Evolutionary conservation across 2,329 filamentous ascomycete genomes (phyloP).

Genomic region (Pleomassaria siparia): DNA sequence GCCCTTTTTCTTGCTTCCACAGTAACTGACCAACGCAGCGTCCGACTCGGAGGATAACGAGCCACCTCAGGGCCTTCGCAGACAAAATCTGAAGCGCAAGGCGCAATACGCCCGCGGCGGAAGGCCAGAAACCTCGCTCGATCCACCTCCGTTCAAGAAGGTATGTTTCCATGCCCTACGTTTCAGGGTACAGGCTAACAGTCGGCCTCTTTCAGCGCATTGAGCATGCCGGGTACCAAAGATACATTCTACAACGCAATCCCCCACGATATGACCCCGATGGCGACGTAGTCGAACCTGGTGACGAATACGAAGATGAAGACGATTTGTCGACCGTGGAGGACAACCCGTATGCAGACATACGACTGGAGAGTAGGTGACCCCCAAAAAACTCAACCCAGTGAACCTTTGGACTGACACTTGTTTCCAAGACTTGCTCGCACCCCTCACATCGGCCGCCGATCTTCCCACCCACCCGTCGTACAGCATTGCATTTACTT

Average conservation of each 20-base stretch:
- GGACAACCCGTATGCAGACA: slow-evolving; percentile 72
- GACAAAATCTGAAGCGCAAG: slow-evolving; percentile 76
- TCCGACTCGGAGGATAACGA: slow-evolving; percentile 77
- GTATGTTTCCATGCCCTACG: slow-evolving; percentile 46
- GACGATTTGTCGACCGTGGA: slow-evolving; percentile 62
- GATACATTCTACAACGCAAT: slow-evolving; percentile 74
- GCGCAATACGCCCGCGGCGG: slow-evolving; percentile 71
- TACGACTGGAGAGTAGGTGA: slow-evolving; percentile 68
- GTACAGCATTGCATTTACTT: slow-evolving; percentile 72
- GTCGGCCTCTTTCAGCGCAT: slow-evolving; percentile 56
- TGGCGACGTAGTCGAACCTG: slow-evolving; percentile 73
- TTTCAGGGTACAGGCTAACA: slow-evolving; percentile 15
- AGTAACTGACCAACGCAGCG: slow-evolving; percentile 52
- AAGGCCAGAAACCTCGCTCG: slow-evolving; percentile 61
- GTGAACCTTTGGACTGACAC: slow-evolving; percentile 23
- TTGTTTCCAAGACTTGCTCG: slow-evolving; percentile 64
- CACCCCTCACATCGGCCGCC: slow-evolving; percentile 72
- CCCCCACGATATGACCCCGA: slow-evolving; percentile 74
- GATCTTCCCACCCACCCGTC: slow-evolving; percentile 75
- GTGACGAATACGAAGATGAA: slow-evolving; percentile 69
- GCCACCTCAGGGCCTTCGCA: slow-evolving; percentile 70
- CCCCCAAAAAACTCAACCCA: slow-evolving; percentile 4
- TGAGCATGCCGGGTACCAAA: slow-evolving; percentile 71
- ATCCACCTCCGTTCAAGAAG: slow-evolving; percentile 71
- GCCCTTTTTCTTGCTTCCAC: not conserved